These are phyloP conservation scores for Citrus maxima DNA, from an alignment of 345 rosid genomes.

Conservation along the genomic window DNA sequence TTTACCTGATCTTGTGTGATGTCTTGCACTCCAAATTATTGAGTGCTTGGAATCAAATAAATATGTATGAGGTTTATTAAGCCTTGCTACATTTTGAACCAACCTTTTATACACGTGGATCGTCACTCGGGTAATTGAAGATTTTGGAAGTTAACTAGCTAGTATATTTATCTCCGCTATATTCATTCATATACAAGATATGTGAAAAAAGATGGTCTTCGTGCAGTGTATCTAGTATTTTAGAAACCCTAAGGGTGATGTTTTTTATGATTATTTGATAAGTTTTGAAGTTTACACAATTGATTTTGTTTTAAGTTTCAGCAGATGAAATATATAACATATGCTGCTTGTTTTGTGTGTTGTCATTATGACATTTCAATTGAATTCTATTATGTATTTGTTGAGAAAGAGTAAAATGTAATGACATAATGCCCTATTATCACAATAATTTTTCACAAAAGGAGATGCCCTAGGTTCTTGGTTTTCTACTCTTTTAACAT, in stretches of 20 bases:
- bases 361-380: not conserved
- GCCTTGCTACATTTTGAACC: not conserved
- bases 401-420: not conserved
- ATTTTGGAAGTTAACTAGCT: not conserved
- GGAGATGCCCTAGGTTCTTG: not conserved
- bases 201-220: not conserved
- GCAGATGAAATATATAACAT: too few species aligned
- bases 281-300: not conserved
- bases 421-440: not conserved
- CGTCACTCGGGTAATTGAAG: not conserved
- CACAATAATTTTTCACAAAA: not conserved
- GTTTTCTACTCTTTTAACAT: not conserved
- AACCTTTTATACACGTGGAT: not conserved
- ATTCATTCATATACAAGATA: not conserved
- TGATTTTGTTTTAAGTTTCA: not conserved
- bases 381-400: not conserved
- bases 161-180: not conserved
- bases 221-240: not conserved
- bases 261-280: not conserved
- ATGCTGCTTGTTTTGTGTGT: not conserved
- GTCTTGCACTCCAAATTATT: not conserved
- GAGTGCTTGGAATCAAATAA: not conserved
- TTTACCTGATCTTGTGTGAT: not conserved
- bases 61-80: not conserved
- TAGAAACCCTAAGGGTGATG: not conserved